Conservation (phyloP, 306 rosid species). For the Macrotyloma uniflorum region DNA sequence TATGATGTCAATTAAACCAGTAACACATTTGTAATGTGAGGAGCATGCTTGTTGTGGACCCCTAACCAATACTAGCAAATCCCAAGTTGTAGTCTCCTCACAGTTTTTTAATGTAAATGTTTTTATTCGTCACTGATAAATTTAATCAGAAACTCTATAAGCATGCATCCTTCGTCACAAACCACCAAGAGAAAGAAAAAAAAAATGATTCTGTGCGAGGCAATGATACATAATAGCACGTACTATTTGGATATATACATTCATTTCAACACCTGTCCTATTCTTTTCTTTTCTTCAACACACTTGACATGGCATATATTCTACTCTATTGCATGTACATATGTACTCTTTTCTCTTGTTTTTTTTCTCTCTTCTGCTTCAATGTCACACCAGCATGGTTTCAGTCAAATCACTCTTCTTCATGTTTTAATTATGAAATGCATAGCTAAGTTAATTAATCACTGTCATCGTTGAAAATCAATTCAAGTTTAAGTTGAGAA, state of each 20-base stretch:
- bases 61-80: constrained; percentile 4
- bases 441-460: not conserved
- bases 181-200: not conserved
- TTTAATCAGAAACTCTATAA: not conserved
- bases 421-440: not conserved
- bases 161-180: not conserved
- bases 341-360: too few relatives aligned
- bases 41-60: constrained; percentile 57
- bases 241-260: not conserved
- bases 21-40: constrained; percentile 9
- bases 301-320: not conserved
- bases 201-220: not conserved
- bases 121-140: too few relatives aligned
- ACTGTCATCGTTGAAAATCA: not conserved
- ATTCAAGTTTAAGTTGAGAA: not conserved
- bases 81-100: not conserved
- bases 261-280: not conserved
- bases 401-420: not conserved
- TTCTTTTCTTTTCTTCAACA: not conserved
- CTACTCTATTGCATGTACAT: not conserved
- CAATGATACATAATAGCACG: not conserved
- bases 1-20: constrained; percentile 26
- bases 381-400: not conserved
- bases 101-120: too few relatives aligned
- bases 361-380: not conserved